These are phyloP conservation scores for Diplodia seriata DNA, from an alignment of 2,329 filamentous ascomycete genomes.

Conservation along the genomic window DNA sequence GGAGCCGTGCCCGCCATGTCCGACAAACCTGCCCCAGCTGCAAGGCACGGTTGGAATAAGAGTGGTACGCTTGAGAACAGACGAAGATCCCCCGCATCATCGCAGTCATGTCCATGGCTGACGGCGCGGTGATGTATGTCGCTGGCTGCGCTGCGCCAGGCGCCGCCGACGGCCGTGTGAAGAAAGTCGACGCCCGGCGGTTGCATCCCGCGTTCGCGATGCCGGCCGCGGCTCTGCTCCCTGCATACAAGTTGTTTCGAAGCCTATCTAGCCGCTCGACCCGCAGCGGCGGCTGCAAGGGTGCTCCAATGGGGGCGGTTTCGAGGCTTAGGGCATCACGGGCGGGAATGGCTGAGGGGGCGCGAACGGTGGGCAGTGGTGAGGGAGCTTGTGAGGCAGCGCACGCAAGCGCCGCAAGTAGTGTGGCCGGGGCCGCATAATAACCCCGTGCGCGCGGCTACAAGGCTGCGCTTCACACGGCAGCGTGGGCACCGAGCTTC, in stretches of 20 bases:
- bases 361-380: conserved; percentile 22
- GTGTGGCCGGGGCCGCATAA: conserved; percentile 14
- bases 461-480: conserved; percentile 14
- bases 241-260: conserved; percentile 22
- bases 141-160: neutral
- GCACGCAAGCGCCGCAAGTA: conserved; percentile 21
- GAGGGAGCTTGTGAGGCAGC: neutral
- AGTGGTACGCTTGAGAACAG: conserved; percentile 14
- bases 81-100: conserved; percentile 26
- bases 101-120: neutral
- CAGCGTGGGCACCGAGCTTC: conserved; percentile 22
- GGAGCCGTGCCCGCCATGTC: conserved; percentile 18
- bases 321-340: neutral
- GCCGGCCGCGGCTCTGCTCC: conserved; percentile 14
- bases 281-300: conserved; percentile 28
- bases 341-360: conserved; percentile 19
- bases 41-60: conserved; percentile 19
- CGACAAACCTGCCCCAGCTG: neutral
- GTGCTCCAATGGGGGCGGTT: conserved; percentile 16
- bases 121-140: neutral
- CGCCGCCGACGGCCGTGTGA: neutral
- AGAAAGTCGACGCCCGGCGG: conserved; percentile 17
- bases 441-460: conserved; percentile 13
- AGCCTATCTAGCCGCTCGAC: conserved; percentile 25
- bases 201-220: conserved; percentile 2